Base-by-base conservation (phyloP, 1,284 basidiomycete species). In the Ganoderma resinaceum region DNA sequence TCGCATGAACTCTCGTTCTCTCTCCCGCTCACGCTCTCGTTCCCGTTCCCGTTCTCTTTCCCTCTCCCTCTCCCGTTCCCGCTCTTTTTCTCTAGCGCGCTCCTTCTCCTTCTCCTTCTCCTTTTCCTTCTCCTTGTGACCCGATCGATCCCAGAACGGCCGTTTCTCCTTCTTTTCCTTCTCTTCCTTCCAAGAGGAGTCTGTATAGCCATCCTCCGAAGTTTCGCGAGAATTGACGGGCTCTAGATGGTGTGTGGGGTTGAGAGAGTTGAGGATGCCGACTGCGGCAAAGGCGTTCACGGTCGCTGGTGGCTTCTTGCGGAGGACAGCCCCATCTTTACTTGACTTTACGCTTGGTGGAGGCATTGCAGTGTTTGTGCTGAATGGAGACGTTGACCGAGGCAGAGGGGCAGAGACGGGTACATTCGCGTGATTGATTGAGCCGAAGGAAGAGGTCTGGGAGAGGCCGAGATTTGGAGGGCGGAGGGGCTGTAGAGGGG, bases 231-330 rank as follows among this genome's bases (percentile, higher is more conserved):
- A 68, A 16, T 66, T 63, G 20, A 71, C 66, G 14, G 66, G 72
- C 40, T 29, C 77, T 40, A 29, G 77, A 14, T 80, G 74, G 37
- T 80, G 74, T 33, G 79, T 81, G 0, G 90, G 88, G 66, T 91
- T 89, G 8, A 91, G 79, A 9, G 89, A 82, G 63, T 82, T 82
- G 66, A 91, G 80, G 49, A 91, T 90, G 26, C 85, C 85, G 26
- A 90, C 76, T 0, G 87, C 87, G 8, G 82, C 77, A 6, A 77
- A 76, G 2, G 76, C 70, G 59, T 73, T 75, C 68, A 77, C 0
- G 29, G 67, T 63, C 12, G 68, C 62, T 38, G 63, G 78, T 0
- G 78, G 74, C 69, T 78, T 82, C 76, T 81, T 83, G 62, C 78
- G 75, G 31, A 62, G 65, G 35, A 66, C 76, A 67, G 62, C 74